Evolutionary conservation across 805 yeast species (phyloP).

Genomic region (Wickerhamomyces mucosus): DNA sequence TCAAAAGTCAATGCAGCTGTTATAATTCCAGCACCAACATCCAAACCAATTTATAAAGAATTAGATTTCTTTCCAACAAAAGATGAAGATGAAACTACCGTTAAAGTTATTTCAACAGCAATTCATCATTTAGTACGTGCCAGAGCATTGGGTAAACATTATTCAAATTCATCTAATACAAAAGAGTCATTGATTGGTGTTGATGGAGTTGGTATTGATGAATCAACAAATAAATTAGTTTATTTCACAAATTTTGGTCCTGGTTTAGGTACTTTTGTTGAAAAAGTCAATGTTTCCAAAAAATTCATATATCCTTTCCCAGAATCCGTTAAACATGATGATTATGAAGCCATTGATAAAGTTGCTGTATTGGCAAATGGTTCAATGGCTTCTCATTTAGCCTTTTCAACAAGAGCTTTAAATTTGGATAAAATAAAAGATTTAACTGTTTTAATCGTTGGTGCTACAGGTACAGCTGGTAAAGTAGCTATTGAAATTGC

Average conservation of each 20-base stretch:
- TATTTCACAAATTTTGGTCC: too few species aligned
- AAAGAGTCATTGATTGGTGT: constrained; percentile 3
- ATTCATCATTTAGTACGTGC: constrained; percentile 6
- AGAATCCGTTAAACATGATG: too few species aligned
- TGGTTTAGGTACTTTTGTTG: too few species aligned
- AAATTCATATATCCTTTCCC: too few species aligned
- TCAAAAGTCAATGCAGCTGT: too few species aligned
- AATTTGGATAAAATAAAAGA: not conserved
- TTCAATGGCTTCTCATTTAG: constrained; percentile 7
- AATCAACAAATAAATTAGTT: too few species aligned
- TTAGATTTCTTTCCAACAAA: too few species aligned
- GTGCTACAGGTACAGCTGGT: constrained; percentile 7
- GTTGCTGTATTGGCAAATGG: constrained; percentile 6
- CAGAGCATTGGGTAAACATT: constrained; percentile 5
- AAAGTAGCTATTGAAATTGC: constrained; percentile 5
- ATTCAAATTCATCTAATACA: constrained; percentile 1
- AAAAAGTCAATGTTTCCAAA: too few species aligned
- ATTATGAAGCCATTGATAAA: too few species aligned
- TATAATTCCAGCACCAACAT: too few species aligned
- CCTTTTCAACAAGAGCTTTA: constrained; percentile 4
- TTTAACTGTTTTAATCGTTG: constrained; percentile 3
- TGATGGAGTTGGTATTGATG: constrained; percentile 5
- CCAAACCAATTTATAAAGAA: too few species aligned
- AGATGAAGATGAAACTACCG: not conserved
- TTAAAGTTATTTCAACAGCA: constrained; percentile 1